Evolutionary conservation across 2,329 filamentous ascomycete genomes (phyloP).

Genomic region (Neopestalotiopsis sp.): DNA sequence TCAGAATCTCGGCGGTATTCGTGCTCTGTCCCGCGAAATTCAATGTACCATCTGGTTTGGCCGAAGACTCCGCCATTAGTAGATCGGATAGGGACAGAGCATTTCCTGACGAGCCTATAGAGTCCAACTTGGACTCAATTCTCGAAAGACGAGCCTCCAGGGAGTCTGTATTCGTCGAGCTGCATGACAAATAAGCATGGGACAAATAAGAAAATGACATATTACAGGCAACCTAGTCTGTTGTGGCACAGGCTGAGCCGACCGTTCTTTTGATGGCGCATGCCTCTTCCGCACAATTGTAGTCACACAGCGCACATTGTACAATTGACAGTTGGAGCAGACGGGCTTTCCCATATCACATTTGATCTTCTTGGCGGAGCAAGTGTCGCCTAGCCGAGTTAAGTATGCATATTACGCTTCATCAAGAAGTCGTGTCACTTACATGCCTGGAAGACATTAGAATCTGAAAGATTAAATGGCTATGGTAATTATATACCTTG

Average conservation of each 20-base stretch:
- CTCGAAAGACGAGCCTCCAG: constrained; percentile 33
- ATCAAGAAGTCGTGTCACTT: background rate
- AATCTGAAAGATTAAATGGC: background rate
- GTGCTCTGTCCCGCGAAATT: background rate
- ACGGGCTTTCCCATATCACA: constrained; percentile 50
- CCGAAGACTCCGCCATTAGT: background rate
- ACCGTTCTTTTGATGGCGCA: constrained; percentile 22
- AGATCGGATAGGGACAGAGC: constrained; percentile 11
- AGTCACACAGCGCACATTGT: constrained; percentile 45
- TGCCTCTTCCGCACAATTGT: constrained; percentile 35
- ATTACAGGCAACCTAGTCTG: constrained; percentile 2
- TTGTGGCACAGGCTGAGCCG: constrained; percentile 5
- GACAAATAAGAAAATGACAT: background rate
- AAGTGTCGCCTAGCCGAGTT: constrained; percentile 42
- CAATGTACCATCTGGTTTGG: background rate
- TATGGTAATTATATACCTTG: constrained; percentile 1
- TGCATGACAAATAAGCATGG: background rate
- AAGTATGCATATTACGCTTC: constrained; percentile 5
- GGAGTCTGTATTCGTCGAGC: constrained; percentile 16
- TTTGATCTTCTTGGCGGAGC: constrained; percentile 53
- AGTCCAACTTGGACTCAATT: constrained; percentile 35
- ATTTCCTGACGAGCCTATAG: constrained; percentile 20
- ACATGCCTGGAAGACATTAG: constrained; percentile 13
- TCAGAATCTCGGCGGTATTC: background rate
- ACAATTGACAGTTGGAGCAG: constrained; percentile 50